Conservation (phyloP, 495 filamentous ascomycete genomes). For the Neurospora tetrasperma region DNA sequence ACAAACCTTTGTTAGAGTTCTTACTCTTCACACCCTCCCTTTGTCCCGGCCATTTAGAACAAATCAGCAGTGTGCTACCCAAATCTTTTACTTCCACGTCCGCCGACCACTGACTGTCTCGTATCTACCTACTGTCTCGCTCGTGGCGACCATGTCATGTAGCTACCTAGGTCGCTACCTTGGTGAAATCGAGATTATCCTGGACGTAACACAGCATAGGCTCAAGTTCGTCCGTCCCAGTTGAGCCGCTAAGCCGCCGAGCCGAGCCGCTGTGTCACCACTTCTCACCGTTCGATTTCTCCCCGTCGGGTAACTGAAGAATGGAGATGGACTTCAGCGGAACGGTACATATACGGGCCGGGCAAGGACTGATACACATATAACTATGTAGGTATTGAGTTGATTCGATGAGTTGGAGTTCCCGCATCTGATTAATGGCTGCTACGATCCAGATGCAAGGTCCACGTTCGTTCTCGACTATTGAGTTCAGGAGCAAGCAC, state of each 20-base stretch:
- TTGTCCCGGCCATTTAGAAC: background rate
- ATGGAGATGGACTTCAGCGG: background rate
- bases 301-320: background rate
- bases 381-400: background rate
- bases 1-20: background rate
- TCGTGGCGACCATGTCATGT: background rate
- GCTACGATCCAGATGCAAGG: background rate
- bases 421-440: background rate
- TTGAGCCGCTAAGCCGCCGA: background rate
- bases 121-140: background rate
- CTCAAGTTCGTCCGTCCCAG: background rate
- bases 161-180: background rate
- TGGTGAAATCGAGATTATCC: background rate
- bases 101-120: background rate
- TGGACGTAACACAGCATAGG: background rate
- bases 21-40: background rate
- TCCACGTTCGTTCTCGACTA: background rate
- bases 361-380: background rate
- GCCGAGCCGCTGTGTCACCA: background rate
- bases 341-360: background rate
- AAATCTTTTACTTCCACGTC: background rate
- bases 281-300: background rate
- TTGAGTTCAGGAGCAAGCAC: background rate
- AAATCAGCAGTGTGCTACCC: background rate
- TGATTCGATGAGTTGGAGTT: background rate